Evolutionary conservation across 1,139 yeast species (phyloP), one percentile per base, ranked within the genome.

Genomic region (Williopsis jadinii): DNA sequence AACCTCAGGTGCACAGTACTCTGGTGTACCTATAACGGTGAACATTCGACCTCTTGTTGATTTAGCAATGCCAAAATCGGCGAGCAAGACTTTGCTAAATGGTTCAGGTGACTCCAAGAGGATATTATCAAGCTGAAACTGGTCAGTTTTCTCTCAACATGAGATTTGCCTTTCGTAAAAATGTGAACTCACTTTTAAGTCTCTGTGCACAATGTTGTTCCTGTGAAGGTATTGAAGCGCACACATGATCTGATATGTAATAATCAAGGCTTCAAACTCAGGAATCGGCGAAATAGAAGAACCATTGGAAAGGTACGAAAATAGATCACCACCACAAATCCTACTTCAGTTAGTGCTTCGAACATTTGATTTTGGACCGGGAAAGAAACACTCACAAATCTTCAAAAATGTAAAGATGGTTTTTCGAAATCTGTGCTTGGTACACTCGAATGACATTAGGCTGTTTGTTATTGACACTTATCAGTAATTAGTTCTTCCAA

Each of bases 61-160:
- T 51, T 73, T 74, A 0, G 87, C 84, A 41, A 76, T 73, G 0
- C 87, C 87, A 61, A 81, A 81, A 60, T 81, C 88, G 11, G 84
- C 82, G 13, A 81, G 53, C 2, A 75, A 70, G 11, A 80, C 59
- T 45, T 69, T 66, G 0, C 82, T 62, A 37, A 70, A 71, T 1
- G 77, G 75, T 14, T 67, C 62, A 1, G 84, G 82, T 0, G 72
- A 58, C 29, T 67, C 68, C 37, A 78, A 58, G 28, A 80, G 57
- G 9, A 81, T 68, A 49, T 80, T 80, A 48, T 80, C 86, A 32
- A 79, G 62, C 44, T 41, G 30, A 54, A 10, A 14, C 10, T 3
- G 9, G 9, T 19, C 6, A 19, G 24, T 19, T 19, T 19, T 6
- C 24, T 5, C 24, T 19, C 6, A 19, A 19, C 6, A 19, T 19